Percentiles rank a stretch among this genome's conserved stretches.
Conservation (phyloP, 1,284 basidiomycete species). For the Sphagnurus paluster region DNA sequence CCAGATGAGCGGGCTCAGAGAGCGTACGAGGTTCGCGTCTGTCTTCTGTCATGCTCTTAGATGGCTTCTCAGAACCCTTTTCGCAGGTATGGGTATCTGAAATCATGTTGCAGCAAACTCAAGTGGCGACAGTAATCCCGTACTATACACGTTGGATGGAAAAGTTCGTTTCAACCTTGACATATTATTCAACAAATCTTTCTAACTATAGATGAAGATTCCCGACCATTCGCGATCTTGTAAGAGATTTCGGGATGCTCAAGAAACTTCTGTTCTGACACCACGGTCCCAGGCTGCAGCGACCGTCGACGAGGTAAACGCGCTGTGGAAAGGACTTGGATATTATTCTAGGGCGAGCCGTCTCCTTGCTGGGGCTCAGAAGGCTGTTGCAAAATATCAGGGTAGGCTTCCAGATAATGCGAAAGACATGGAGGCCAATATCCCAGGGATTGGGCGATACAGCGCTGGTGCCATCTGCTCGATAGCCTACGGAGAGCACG, state of each 20-base stretch:
- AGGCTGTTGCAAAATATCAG: conserved; percentile 63
- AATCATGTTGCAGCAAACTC: conserved; percentile 98
- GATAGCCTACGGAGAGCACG: conserved; percentile 85
- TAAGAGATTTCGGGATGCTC: conserved; percentile 32
- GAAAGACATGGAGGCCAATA: conserved; percentile 77
- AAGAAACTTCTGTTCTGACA: neutral
- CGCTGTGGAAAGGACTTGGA: conserved; percentile 87
- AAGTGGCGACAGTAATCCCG: conserved; percentile 85
- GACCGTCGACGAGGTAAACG: conserved; percentile 84
- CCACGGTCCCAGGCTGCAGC: conserved; percentile 51
- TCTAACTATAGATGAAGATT: conserved; percentile 11
- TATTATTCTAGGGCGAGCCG: conserved; percentile 90
- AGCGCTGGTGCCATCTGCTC: conserved; percentile 89
- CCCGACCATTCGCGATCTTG: conserved; percentile 71
- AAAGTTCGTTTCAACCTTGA: conserved; percentile 46
- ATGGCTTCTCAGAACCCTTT: neutral
- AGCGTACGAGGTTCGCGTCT: conserved; percentile 68
- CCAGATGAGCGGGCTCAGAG: conserved; percentile 62
- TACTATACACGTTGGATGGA: conserved; percentile 88
- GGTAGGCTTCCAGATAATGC: conserved; percentile 82
- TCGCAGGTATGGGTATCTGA: conserved; percentile 85
- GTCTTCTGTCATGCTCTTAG: neutral
- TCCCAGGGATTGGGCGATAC: conserved; percentile 91
- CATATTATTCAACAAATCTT: conserved; percentile 7
- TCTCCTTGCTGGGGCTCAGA: conserved; percentile 77